phyloP scores from a whole-genome alignment of 2,329 filamentous ascomycete species.

The Colletotrichum truncatum region DNA sequence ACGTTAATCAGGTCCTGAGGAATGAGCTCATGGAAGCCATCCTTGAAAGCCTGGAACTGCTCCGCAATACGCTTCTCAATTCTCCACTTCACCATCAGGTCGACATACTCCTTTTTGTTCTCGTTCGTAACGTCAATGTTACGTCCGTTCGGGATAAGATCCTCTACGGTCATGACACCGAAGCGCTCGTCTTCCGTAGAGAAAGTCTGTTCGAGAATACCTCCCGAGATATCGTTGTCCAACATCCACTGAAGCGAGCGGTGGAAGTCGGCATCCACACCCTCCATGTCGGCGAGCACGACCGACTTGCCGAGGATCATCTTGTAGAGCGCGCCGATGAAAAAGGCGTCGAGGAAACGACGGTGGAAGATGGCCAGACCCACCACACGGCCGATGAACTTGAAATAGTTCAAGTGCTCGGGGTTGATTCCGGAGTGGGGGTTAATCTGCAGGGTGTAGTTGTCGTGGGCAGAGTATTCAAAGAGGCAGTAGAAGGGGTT shows the following conservation, averaged over 20 bases:
- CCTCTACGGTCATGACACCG: slow-evolving; percentile 91
- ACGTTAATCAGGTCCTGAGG: slow-evolving; percentile 97
- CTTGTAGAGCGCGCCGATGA: slow-evolving; percentile 99
- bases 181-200: slow-evolving; percentile 98
- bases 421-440: slow-evolving; percentile 99
- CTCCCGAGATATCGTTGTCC: slow-evolving; percentile 94
- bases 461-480: slow-evolving; percentile 99
- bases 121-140: slow-evolving; percentile 97
- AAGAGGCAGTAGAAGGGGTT: slow-evolving; percentile 99
- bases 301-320: slow-evolving; percentile 98
- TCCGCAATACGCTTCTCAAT: slow-evolving; percentile 98
- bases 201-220: slow-evolving; percentile 94
- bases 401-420: slow-evolving; percentile 99
- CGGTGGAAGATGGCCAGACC: slow-evolving; percentile 98
- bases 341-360: slow-evolving; percentile 97
- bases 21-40: slow-evolving; percentile 97
- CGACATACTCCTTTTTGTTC: slow-evolving; percentile 99
- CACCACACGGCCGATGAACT: slow-evolving; percentile 97
- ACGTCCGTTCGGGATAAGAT: slow-evolving; percentile 88
- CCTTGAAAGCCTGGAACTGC: slow-evolving; percentile 97
- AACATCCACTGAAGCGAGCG: slow-evolving; percentile 96
- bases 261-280: slow-evolving; percentile 97
- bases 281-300: slow-evolving; percentile 94
- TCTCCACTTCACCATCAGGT: slow-evolving; percentile 98
- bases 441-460: slow-evolving; percentile 99